phyloP scores from a whole-genome alignment of 768 basidiomycete genomes.

The Amanita subjunquillea region DNA sequence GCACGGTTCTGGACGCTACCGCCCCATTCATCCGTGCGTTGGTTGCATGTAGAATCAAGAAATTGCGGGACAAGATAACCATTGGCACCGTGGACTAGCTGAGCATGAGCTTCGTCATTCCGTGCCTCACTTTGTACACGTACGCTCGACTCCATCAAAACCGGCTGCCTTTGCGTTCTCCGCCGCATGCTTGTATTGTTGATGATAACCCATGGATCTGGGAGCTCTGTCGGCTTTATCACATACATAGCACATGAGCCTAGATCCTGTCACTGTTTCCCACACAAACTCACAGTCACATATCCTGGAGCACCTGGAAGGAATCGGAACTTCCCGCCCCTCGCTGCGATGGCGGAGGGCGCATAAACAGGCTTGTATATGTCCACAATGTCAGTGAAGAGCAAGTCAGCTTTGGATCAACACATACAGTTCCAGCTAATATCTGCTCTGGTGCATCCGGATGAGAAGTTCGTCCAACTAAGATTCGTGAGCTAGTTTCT shows the following conservation, averaged over 20 bases:
- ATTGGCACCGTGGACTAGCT: constrained; percentile 30
- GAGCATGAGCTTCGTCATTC: neutral
- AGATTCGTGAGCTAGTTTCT: neutral
- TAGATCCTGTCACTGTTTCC: neutral
- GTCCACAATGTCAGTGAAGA: constrained; percentile 3
- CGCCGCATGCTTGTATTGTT: constrained; percentile 32
- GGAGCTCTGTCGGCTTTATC: constrained; percentile 26
- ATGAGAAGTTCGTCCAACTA: constrained; percentile 26
- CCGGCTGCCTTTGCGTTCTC: constrained; percentile 41
- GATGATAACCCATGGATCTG: constrained; percentile 30
- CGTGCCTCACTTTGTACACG: constrained; percentile 3
- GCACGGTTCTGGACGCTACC: constrained; percentile 49
- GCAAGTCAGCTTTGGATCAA: neutral
- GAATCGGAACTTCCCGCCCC: constrained; percentile 29
- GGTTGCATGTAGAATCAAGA: constrained; percentile 35
- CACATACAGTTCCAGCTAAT: constrained; percentile 20
- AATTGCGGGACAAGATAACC: constrained; percentile 41
- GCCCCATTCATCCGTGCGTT: constrained; percentile 49
- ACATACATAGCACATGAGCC: too few species aligned
- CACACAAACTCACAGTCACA: constrained; percentile 22
- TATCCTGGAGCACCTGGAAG: constrained; percentile 27
- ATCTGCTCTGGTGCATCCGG: constrained; percentile 30
- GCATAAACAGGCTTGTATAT: constrained; percentile 29
- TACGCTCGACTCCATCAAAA: constrained; percentile 12
- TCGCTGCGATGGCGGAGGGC: constrained; percentile 32